Evolutionary conservation across 768 basidiomycete species (phyloP).

Genomic region (Psilocybe azurescens): DNA sequence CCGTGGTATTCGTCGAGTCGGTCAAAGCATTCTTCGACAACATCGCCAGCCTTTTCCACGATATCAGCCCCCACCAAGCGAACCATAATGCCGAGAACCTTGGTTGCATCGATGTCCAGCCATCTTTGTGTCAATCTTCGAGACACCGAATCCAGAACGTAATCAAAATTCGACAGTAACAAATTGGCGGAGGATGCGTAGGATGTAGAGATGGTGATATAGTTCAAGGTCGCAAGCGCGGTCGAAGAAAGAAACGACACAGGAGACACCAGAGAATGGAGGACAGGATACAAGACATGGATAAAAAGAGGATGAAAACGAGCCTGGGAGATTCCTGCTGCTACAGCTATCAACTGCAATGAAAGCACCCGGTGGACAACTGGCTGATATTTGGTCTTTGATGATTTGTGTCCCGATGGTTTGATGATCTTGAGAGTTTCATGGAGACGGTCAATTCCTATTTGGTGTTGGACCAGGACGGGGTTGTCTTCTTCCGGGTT

Average conservation of each 20-base stretch:
- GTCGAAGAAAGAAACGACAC: conserved; percentile 70
- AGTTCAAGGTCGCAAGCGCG: conserved; percentile 75
- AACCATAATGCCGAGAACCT: conserved; percentile 85
- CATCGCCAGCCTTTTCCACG: conserved; percentile 88
- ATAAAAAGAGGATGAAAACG: conserved; percentile 79
- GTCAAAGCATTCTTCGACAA: conserved; percentile 98
- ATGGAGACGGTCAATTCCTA: conserved; percentile 67
- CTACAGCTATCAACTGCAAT: conserved; percentile 76
- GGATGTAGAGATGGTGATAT: conserved; percentile 74
- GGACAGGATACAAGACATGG: conserved; percentile 81
- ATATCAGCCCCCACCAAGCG: conserved; percentile 87
- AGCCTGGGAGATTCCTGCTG: conserved; percentile 72
- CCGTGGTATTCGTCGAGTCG: conserved; percentile 96
- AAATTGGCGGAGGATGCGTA: conserved; percentile 92
- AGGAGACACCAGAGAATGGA: conserved; percentile 85
- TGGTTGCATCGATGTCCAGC: conserved; percentile 88
- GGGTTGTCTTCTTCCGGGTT: conserved; percentile 35
- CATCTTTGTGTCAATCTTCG: conserved; percentile 80
- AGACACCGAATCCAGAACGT: conserved; percentile 90
- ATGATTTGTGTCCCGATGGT: conserved; percentile 32
- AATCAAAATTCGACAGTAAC: conserved; percentile 94
- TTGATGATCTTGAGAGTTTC: conserved; percentile 59
- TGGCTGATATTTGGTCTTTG: conserved; percentile 48
- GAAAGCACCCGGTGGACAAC: conserved; percentile 72
- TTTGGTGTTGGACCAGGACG: conserved; percentile 59